Percentiles rank a stretch among this genome's conserved stretches.
phyloP scores from a whole-genome alignment of 108 stramenopile species.

The Cylindrotheca closterium region DNA sequence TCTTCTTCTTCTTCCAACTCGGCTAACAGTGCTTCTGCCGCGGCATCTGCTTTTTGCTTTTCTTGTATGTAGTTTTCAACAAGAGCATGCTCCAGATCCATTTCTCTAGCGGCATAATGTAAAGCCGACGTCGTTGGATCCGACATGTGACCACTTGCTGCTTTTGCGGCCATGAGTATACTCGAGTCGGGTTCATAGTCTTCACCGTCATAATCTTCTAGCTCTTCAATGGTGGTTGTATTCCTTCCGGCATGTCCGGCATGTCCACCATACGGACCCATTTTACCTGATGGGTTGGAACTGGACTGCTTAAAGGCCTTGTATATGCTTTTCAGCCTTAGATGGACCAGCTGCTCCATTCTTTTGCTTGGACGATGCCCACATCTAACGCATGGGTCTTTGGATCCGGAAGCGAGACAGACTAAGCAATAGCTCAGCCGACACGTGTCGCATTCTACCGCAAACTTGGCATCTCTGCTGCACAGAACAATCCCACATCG shows the following conservation, averaged over 20 bases:
- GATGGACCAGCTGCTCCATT: constrained; percentile 89
- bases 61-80: constrained; percentile 24
- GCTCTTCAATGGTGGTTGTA: constrained; percentile 23
- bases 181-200: neutral
- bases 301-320: constrained; percentile 86
- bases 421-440: constrained; percentile 88
- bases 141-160: neutral
- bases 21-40: constrained; percentile 82
- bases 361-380: constrained; percentile 87
- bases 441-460: constrained; percentile 93
- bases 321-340: constrained; percentile 89
- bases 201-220: constrained; percentile 12
- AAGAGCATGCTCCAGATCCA: neutral
- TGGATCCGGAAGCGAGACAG: constrained; percentile 84
- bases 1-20: constrained; percentile 88
- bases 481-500: constrained; percentile 92
- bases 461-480: constrained; percentile 90
- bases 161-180: neutral
- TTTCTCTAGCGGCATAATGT: neutral
- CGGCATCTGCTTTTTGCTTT: constrained; percentile 85
- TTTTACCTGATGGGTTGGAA: constrained; percentile 22
- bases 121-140: neutral
- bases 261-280: too few relatives aligned
- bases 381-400: constrained; percentile 90
- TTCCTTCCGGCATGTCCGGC: neutral